phyloP scores from a whole-genome alignment of 2,329 filamentous ascomycete species.

The Aureobasidium sp. region DNA sequence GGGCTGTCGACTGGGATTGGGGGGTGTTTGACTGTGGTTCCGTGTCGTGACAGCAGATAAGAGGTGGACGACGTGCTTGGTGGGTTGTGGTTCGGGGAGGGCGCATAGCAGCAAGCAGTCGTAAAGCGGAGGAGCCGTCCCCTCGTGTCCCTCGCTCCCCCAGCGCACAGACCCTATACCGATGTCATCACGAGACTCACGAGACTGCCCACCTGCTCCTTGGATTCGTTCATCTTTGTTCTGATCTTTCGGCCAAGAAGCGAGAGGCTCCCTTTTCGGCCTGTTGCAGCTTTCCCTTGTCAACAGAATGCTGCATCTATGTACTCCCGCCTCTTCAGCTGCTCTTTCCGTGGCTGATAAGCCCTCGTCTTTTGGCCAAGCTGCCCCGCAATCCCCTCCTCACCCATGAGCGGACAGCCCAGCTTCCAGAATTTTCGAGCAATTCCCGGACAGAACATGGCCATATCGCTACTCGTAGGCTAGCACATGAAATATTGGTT shows the following conservation, averaged over 20 bases:
- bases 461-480: too few species aligned
- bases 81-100: neutral
- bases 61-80: neutral
- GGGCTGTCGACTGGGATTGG: neutral
- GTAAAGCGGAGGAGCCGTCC: neutral
- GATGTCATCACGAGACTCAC: slow-evolving; percentile 10
- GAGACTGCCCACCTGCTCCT: neutral
- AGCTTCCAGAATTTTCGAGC: neutral
- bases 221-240: neutral
- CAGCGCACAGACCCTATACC: slow-evolving; percentile 7
- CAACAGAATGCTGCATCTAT: neutral
- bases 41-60: neutral
- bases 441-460: neutral
- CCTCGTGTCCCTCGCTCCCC: slow-evolving; percentile 5
- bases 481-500: neutral
- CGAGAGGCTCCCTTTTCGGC: neutral
- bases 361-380: neutral
- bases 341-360: neutral
- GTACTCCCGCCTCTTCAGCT: neutral
- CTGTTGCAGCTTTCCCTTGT: neutral
- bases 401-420: neutral
- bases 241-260: neutral
- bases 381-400: slow-evolving; percentile 11
- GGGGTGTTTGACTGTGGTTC: neutral
- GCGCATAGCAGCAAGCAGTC: neutral